phyloP scores from a whole-genome alignment of 495 filamentous ascomycete species.

The Tricharina praecox region DNA sequence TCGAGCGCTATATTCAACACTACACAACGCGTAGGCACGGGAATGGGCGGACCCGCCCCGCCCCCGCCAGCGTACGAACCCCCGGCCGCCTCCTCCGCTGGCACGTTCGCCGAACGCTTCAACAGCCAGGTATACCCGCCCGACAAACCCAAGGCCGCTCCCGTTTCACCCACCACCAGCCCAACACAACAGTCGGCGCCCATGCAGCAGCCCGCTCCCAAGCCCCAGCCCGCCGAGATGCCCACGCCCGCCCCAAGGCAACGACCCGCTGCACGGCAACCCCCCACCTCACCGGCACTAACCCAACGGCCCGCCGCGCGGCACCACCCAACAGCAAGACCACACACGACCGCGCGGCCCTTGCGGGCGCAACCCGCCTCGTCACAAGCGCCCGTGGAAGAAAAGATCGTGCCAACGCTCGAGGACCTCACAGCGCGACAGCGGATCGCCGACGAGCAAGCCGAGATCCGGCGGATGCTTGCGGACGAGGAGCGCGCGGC shows the following conservation, averaged over 20 bases:
- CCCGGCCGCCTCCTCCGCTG: too few relatives aligned
- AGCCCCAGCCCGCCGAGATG: too few relatives aligned
- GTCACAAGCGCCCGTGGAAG: background rate
- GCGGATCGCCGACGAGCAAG: conserved; percentile 35
- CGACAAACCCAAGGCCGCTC: too few relatives aligned
- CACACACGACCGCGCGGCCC: background rate
- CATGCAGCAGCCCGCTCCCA: too few relatives aligned
- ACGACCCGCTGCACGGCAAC: too few relatives aligned
- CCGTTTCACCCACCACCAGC: conserved; percentile 6
- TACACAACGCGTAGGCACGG: conserved; percentile 16
- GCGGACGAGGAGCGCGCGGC: conserved; percentile 56
- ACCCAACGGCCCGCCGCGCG: too few relatives aligned
- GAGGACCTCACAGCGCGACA: conserved; percentile 36
- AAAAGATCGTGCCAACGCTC: conserved; percentile 28
- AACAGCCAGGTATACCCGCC: too few relatives aligned
- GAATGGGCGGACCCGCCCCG: conserved; percentile 34
- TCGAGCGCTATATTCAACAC: conserved; percentile 58
- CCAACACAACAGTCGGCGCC: background rate
- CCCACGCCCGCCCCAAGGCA: too few relatives aligned
- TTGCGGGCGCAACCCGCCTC: background rate
- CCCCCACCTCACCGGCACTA: too few relatives aligned
- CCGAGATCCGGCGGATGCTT: conserved; percentile 39
- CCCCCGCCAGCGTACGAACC: too few relatives aligned
- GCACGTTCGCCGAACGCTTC: too few relatives aligned
- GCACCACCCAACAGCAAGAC: background rate